These are phyloP conservation scores for Epichloe coenophiala DNA, from an alignment of 2,329 filamentous ascomycete genomes.

Conservation along the genomic window DNA sequence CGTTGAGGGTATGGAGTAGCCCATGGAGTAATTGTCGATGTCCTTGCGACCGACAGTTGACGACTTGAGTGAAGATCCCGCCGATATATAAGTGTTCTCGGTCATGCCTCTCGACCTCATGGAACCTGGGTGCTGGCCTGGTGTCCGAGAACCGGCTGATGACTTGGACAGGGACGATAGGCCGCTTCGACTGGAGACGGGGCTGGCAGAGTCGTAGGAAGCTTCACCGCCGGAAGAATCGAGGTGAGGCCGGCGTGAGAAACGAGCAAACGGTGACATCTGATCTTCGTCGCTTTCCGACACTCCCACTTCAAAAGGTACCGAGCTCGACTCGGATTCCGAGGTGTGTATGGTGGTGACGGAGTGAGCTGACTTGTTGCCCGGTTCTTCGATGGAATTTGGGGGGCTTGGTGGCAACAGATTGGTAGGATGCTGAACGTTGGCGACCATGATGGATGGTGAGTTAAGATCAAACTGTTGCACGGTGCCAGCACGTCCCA, in stretches of 20 bases:
- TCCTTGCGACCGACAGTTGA: constrained; percentile 21
- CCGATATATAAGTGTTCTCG: constrained; percentile 56
- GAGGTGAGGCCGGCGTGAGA: constrained; percentile 54
- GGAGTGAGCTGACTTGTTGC: constrained; percentile 34
- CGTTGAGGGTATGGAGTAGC: constrained; percentile 24
- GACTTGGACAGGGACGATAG: constrained; percentile 45
- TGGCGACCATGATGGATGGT: constrained; percentile 64
- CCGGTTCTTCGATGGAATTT: constrained; percentile 62
- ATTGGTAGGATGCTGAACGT: constrained; percentile 74
- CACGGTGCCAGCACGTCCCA: constrained; percentile 75
- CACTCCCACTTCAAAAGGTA: constrained; percentile 43
- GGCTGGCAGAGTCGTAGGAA: constrained; percentile 50
- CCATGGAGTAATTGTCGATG: constrained; percentile 41
- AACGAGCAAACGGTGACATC: constrained; percentile 59
- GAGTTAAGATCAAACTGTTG: constrained; percentile 94
- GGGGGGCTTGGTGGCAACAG: constrained; percentile 75
- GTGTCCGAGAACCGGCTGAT: constrained; percentile 40
- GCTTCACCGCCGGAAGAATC: constrained; percentile 44
- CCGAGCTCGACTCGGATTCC: constrained; percentile 40
- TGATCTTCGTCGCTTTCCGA: constrained; percentile 67
- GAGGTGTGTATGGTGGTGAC: constrained; percentile 34
- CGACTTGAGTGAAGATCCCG: constrained; percentile 36
- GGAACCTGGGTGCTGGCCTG: constrained; percentile 35
- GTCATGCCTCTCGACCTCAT: constrained; percentile 40
- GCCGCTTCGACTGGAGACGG: constrained; percentile 47